A percentile compares a stretch with the other conserved stretches of the same genome.
These are phyloP conservation scores for Aspergillus awamori DNA, from an alignment of 2,329 filamentous ascomycete species.

Conservation along the genomic window DNA sequence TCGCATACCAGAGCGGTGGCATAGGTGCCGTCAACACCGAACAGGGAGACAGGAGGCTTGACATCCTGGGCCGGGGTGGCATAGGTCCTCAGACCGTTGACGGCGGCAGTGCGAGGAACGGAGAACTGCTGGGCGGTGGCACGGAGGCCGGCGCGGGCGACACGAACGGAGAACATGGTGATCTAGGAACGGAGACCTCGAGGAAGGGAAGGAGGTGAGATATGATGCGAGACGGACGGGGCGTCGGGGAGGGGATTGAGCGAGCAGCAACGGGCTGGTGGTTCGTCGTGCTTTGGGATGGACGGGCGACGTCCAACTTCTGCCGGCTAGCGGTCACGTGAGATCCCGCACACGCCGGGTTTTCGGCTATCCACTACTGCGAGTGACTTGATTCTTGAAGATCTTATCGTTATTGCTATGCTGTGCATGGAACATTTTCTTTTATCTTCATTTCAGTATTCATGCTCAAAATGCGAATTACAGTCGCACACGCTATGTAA, in stretches of 20 bases:
- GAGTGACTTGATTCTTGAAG: background rate
- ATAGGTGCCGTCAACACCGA: constrained; percentile 96
- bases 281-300: constrained; percentile 18
- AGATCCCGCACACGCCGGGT: constrained; percentile 31
- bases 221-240: constrained; percentile 30
- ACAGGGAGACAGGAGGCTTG: constrained; percentile 88
- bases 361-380: constrained; percentile 20
- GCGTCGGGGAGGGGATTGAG: constrained; percentile 27
- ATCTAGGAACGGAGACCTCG: constrained; percentile 28
- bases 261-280: constrained; percentile 17
- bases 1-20: constrained; percentile 91
- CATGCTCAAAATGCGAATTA: background rate
- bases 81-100: constrained; percentile 68
- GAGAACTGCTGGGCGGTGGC: constrained; percentile 52
- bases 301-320: constrained; percentile 29
- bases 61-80: constrained; percentile 68
- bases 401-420: background rate
- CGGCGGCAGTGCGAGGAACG: constrained; percentile 42
- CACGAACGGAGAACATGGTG: constrained; percentile 60
- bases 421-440: background rate
- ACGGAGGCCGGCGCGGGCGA: constrained; percentile 60
- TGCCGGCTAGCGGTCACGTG: constrained; percentile 32
- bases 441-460: background rate
- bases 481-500: background rate
- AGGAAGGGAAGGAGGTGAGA: constrained; percentile 22